These are phyloP conservation scores for Hippophae rhamnoides DNA, from an alignment of 306 rosid species.

Conservation along the genomic window DNA sequence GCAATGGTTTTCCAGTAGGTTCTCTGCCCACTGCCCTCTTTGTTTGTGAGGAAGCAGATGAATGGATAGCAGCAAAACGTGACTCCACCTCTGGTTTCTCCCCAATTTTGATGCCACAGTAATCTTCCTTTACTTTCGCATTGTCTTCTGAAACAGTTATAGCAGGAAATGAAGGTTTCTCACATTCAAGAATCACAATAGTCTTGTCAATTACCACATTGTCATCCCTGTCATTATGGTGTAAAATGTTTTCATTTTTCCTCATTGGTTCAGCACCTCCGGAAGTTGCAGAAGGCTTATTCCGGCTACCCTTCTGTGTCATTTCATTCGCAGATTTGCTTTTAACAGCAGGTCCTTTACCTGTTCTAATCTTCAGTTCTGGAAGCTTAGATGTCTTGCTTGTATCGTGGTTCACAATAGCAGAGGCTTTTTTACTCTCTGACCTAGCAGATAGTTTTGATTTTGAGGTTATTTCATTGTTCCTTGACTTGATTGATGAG, in stretches of 20 bases:
- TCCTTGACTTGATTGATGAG: conserved; percentile 41
- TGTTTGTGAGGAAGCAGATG: conserved; percentile 37
- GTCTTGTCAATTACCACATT: conserved; percentile 78
- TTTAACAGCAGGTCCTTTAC: conserved; percentile 44
- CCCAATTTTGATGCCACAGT: conserved; percentile 17
- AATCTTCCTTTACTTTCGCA: conserved; percentile 14
- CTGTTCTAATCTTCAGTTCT: conserved; percentile 77
- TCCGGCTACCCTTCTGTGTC: conserved; percentile 33
- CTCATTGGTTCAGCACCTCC: conserved; percentile 36
- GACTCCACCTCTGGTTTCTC: conserved; percentile 36
- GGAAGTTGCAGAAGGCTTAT: conserved; percentile 32
- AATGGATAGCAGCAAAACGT: conserved; percentile 34
- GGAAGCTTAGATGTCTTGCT: conserved; percentile 85
- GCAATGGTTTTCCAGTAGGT: conserved; percentile 31
- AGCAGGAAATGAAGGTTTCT: conserved; percentile 40
- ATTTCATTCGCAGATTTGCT: conserved; percentile 40
- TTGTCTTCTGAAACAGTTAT: conserved; percentile 29
- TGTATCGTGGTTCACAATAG: conserved; percentile 66
- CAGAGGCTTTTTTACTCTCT: conserved; percentile 73
- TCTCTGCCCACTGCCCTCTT: conserved; percentile 33
- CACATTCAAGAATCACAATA: conserved; percentile 63
- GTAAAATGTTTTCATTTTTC: conserved; percentile 27
- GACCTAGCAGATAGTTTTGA: conserved; percentile 43
- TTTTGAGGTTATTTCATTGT: conserved; percentile 32
- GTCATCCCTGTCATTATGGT: conserved; percentile 42